These are phyloP conservation scores for Populus hybrid DNA, from an alignment of 441 rosid species.

Conservation along the genomic window DNA sequence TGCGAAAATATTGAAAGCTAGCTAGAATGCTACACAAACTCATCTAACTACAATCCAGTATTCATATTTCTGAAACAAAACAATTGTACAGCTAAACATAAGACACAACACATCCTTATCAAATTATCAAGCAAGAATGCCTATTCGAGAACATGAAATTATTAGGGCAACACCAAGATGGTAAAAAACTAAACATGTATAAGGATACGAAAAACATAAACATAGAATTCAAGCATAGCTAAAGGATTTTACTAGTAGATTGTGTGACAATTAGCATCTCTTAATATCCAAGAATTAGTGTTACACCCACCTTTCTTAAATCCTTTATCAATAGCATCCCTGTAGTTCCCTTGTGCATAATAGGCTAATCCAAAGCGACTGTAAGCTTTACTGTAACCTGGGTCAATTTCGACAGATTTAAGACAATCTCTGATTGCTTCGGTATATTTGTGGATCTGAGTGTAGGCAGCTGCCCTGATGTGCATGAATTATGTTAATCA, in stretches of 20 bases:
- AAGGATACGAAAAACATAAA: background rate
- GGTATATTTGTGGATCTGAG: slow-evolving; percentile 54
- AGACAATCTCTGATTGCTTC: slow-evolving; percentile 76
- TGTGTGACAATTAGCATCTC: background rate
- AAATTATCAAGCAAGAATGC: background rate
- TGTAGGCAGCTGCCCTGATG: slow-evolving; percentile 85
- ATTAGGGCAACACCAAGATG: no score
- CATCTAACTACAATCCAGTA: background rate
- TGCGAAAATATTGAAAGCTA: no score
- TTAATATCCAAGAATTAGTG: background rate
- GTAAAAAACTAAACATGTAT: no score
- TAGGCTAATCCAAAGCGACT: slow-evolving; percentile 86
- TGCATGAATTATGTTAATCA: slow-evolving; percentile 17
- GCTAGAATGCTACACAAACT: no score
- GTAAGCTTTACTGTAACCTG: slow-evolving; percentile 80
- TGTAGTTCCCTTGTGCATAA: slow-evolving; percentile 73
- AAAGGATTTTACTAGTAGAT: background rate
- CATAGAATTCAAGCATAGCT: background rate
- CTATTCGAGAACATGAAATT: no score
- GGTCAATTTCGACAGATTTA: slow-evolving; percentile 70
- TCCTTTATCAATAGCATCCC: slow-evolving; percentile 73
- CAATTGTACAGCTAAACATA: background rate
- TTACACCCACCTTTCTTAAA: slow-evolving; percentile 67
- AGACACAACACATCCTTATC: background rate
- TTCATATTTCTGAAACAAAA: background rate